Conservation (phyloP, 257 asterid genomes). For the Solanum habrochaites region DNA sequence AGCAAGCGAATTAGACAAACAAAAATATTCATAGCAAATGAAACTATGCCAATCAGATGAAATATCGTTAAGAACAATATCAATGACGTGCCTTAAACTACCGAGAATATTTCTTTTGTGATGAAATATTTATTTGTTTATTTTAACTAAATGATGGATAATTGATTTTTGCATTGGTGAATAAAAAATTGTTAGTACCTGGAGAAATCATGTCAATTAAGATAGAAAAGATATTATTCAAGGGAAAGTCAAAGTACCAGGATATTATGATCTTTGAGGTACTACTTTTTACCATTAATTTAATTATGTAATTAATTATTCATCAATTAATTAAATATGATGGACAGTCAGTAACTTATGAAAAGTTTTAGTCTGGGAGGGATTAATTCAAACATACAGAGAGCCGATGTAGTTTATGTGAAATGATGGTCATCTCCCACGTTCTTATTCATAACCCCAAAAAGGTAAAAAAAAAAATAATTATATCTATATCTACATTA, state of each 20-base stretch:
- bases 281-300: background rate
- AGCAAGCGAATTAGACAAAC: no score
- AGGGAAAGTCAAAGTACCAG: background rate
- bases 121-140: background rate
- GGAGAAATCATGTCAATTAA: background rate
- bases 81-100: no score
- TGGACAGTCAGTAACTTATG: background rate
- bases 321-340: no score
- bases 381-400: constrained; percentile 1
- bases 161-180: background rate
- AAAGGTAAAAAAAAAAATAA: background rate
- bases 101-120: background rate
- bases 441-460: background rate
- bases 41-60: background rate
- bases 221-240: background rate
- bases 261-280: background rate
- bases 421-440: constrained; percentile 11
- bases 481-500: no score
- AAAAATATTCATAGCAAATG: no score
- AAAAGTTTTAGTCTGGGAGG: constrained; percentile 1
- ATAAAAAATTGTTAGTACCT: background rate
- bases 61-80: no score
- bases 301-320: background rate
- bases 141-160: background rate
- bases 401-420: background rate